Evolutionary conservation across 306 rosid species (phyloP).

Genomic region (Morella rubra): DNA sequence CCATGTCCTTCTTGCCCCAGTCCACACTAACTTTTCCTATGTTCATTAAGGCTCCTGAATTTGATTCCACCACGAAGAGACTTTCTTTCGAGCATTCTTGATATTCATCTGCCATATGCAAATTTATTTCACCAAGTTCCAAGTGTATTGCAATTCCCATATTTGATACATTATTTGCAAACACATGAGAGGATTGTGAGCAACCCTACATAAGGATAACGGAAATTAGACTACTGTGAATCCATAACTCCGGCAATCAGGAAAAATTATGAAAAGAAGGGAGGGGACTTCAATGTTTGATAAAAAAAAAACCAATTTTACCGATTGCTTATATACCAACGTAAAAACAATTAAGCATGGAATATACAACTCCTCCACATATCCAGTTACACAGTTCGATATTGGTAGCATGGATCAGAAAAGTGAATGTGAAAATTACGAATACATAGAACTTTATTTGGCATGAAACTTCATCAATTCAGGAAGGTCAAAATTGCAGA

Average conservation of each 20-base stretch:
- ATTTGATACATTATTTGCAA: constrained; percentile 81
- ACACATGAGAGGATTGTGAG: constrained; percentile 88
- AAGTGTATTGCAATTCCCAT: constrained; percentile 73
- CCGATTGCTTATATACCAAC: neutral
- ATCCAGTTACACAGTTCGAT: neutral
- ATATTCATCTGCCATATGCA: constrained; percentile 89
- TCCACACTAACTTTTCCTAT: constrained; percentile 89
- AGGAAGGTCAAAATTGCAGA: neutral
- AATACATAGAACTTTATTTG: neutral
- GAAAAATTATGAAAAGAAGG: constrained; percentile 1
- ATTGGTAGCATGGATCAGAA: neutral
- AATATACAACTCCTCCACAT: neutral
- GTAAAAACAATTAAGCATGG: neutral
- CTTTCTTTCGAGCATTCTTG: constrained; percentile 88
- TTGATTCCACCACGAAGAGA: constrained; percentile 83
- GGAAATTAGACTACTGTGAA: constrained; percentile 20
- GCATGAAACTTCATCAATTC: neutral
- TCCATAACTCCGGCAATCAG: constrained; percentile 20
- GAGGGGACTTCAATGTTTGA: constrained; percentile 16
- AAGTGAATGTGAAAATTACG: neutral
- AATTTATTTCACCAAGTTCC: constrained; percentile 95
- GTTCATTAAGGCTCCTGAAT: constrained; percentile 81
- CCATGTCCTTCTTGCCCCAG: constrained; percentile 90
- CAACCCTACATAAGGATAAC: constrained; percentile 67
- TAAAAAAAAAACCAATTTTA: neutral